These are phyloP conservation scores for Serendipita vermifera DNA, from an alignment of 768 basidiomycete genomes.

Conservation along the genomic window DNA sequence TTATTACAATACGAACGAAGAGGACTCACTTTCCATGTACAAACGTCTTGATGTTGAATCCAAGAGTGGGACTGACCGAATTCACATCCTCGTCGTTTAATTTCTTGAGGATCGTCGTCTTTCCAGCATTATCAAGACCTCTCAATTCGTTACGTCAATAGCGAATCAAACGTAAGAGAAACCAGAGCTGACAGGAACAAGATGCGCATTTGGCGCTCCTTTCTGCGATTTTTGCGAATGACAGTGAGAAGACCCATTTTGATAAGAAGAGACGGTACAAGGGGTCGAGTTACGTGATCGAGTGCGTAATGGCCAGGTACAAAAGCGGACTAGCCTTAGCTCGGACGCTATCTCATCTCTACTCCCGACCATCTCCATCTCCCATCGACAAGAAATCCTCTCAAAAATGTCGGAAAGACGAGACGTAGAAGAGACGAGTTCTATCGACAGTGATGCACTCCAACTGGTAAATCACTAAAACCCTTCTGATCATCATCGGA, in stretches of 20 bases:
- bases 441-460: slow-evolving; percentile 35
- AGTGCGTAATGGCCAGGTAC: background rate
- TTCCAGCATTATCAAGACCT: slow-evolving; percentile 95
- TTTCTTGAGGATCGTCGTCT: slow-evolving; percentile 95
- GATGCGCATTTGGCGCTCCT: slow-evolving; percentile 93
- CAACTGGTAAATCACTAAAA: slow-evolving; percentile 44
- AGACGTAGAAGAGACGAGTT: slow-evolving; percentile 20
- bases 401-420: background rate
- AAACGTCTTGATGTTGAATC: slow-evolving; percentile 99
- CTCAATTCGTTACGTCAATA: slow-evolving; percentile 30
- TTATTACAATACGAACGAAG: slow-evolving; percentile 15
- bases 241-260: slow-evolving; percentile 95
- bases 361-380: background rate
- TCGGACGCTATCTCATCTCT: background rate
- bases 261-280: background rate
- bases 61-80: slow-evolving; percentile 82
- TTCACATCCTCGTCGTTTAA: slow-evolving; percentile 85
- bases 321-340: background rate
- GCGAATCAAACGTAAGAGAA: background rate
- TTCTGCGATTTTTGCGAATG: slow-evolving; percentile 89
- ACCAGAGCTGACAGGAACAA: slow-evolving; percentile 62
- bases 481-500: no score
- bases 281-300: background rate
- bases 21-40: slow-evolving; percentile 65
- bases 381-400: background rate